A percentile compares a stretch with the other conserved stretches of the same genome.
Evolutionary conservation across 805 yeast genomes (phyloP).

Genomic region (Ogataea kodamae): DNA sequence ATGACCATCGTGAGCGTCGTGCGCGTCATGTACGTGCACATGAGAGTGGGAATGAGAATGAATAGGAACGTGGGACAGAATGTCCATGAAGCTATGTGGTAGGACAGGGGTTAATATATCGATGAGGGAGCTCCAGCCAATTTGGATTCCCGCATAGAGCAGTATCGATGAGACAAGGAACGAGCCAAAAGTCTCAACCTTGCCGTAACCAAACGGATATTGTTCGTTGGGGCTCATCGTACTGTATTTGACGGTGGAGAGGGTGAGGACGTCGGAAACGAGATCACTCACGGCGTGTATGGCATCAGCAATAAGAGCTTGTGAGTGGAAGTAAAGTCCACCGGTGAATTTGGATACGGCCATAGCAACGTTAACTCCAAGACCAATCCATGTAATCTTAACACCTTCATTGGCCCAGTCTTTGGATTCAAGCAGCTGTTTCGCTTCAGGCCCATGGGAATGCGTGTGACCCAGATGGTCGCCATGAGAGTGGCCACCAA

Average conservation of each 20-base stretch:
- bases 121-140: constrained; percentile 80
- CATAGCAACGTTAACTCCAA: constrained; percentile 78
- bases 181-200: constrained; percentile 89
- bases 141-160: constrained; percentile 82
- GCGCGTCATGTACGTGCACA: constrained; percentile 31
- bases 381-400: constrained; percentile 88
- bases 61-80: constrained; percentile 45
- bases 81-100: constrained; percentile 59
- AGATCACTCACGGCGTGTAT: constrained; percentile 90
- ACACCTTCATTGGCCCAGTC: constrained; percentile 75
- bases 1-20: constrained; percentile 5
- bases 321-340: constrained; percentile 90
- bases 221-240: constrained; percentile 50
- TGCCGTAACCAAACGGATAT: constrained; percentile 90
- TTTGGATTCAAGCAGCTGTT: constrained; percentile 42
- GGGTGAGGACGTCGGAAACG: constrained; percentile 83
- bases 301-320: constrained; percentile 90
- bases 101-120: constrained; percentile 64
- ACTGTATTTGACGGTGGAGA: constrained; percentile 82
- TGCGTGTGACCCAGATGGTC: constrained; percentile 38
- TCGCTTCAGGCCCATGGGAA: constrained; percentile 38
- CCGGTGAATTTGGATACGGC: constrained; percentile 85
- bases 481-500: constrained; percentile 24
- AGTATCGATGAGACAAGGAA: constrained; percentile 80
- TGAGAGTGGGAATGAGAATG: constrained; percentile 57